phyloP scores from a whole-genome alignment of 2,329 filamentous ascomycete species.

The Monosporascus sp. region DNA sequence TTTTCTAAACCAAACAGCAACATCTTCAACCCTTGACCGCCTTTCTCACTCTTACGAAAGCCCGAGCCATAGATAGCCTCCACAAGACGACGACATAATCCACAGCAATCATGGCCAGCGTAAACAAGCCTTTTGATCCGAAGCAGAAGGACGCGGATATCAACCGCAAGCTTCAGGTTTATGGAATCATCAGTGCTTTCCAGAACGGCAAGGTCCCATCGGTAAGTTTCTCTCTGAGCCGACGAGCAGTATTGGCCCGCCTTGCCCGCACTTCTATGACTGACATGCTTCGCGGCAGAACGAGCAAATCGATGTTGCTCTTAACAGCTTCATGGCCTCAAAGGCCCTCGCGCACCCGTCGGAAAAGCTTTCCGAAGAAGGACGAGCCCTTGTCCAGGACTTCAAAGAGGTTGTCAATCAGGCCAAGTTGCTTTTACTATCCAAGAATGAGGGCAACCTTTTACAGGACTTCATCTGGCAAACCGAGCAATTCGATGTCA shows the following conservation, averaged over 20 bases:
- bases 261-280: slow-evolving; percentile 2
- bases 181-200: slow-evolving; percentile 85
- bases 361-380: slow-evolving; percentile 74
- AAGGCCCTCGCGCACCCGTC: slow-evolving; percentile 66
- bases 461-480: slow-evolving; percentile 98
- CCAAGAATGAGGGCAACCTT: slow-evolving; percentile 92
- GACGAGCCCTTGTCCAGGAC: slow-evolving; percentile 72
- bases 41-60: no score
- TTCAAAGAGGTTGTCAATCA: slow-evolving; percentile 75
- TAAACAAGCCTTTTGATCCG: slow-evolving; percentile 70
- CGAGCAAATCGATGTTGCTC: slow-evolving; percentile 88
- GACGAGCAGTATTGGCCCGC: not conserved
- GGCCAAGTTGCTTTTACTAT: slow-evolving; percentile 73
- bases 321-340: slow-evolving; percentile 81
- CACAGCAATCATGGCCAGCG: slow-evolving; percentile 31
- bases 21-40: no score
- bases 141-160: slow-evolving; percentile 81
- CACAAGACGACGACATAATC: slow-evolving; percentile 5
- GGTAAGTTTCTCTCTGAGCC: slow-evolving; percentile 44
- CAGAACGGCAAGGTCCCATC: slow-evolving; percentile 86
- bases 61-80: not conserved
- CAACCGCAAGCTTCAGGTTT: slow-evolving; percentile 90
- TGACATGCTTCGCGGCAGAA: slow-evolving; percentile 50
- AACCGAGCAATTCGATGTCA: slow-evolving; percentile 68
- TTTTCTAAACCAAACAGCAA: not conserved